These are phyloP conservation scores for Oligophagozyma castellii DNA, from an alignment of 1,139 yeast species.

Conservation along the genomic window DNA sequence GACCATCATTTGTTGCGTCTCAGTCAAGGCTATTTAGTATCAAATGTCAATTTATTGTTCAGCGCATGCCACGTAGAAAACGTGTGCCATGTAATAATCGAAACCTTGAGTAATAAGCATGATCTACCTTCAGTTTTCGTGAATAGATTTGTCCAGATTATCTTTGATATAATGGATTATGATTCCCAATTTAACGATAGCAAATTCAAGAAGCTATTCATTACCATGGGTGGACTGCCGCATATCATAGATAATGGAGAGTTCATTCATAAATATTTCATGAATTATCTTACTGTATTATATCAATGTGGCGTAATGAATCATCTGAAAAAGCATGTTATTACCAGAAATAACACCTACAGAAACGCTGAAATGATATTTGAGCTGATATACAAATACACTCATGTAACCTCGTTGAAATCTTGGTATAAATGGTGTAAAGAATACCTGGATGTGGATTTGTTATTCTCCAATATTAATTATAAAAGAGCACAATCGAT, in stretches of 20 bases:
- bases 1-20: not conserved
- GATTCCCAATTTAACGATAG: conserved; percentile 11
- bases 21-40: not conserved
- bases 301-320: too few relatives aligned
- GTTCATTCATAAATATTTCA: conserved; percentile 7
- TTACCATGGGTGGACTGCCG: conserved; percentile 18
- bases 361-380: conserved; percentile 9
- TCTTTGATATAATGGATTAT: conserved; percentile 6
- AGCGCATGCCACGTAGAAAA: conserved; percentile 2
- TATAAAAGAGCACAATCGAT: conserved; percentile 16
- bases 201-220: conserved; percentile 10
- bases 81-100: conserved; percentile 1
- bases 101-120: not conserved
- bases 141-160: not conserved
- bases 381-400: conserved; percentile 10
- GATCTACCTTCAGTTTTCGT: too few relatives aligned
- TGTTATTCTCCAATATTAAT: conserved; percentile 8
- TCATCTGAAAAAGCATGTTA: conserved; percentile 2
- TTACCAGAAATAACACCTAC: conserved; percentile 3
- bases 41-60: conserved; percentile 3
- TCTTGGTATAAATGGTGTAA: conserved; percentile 22
- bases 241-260: conserved; percentile 7
- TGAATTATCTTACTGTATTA: conserved; percentile 5
- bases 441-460: conserved; percentile 6
- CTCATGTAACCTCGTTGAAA: conserved; percentile 10